Evolutionary conservation across 2,329 filamentous ascomycete species (phyloP).

Genomic region (Escovopsis sp.): DNA sequence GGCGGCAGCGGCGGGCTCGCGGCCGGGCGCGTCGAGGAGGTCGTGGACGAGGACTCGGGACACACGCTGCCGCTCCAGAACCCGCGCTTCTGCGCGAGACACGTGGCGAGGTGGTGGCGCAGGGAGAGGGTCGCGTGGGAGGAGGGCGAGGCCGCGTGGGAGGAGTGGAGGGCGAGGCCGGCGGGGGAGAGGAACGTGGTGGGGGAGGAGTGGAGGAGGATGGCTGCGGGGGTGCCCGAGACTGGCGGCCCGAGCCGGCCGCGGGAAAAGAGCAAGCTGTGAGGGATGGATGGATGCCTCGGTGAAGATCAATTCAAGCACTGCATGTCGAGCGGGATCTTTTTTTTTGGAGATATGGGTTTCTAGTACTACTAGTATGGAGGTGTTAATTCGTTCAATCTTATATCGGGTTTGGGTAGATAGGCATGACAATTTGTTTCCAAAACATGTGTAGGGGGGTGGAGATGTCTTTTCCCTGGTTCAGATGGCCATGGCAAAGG

Average conservation of each 20-base stretch:
- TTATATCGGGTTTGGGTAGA: no score
- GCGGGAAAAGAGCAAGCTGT: slow-evolving; percentile 16
- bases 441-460: no score
- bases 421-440: no score
- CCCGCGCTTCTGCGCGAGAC: slow-evolving; percentile 49
- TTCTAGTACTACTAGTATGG: no score
- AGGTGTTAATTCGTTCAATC: no score
- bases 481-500: no score
- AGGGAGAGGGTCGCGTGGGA: slow-evolving; percentile 37
- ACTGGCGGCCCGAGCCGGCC: slow-evolving; percentile 2
- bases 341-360: no score
- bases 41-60: slow-evolving; percentile 49
- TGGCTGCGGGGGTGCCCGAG: slow-evolving; percentile 3
- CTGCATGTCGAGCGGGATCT: no score
- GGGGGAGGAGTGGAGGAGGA: slow-evolving; percentile 25
- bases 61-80: slow-evolving; percentile 79
- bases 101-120: slow-evolving; percentile 41
- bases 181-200: slow-evolving; percentile 38
- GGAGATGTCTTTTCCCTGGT: no score
- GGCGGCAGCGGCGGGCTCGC: slow-evolving; percentile 52
- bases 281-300: not conserved
- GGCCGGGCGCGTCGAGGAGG: slow-evolving; percentile 52
- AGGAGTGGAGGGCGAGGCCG: slow-evolving; percentile 37
- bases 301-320: not conserved
- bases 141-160: slow-evolving; percentile 44